Evolutionary conservation across 2,329 filamentous ascomycete species (phyloP), one percentile per base, ranked within the genome.

Genomic region (Penicillium sp.): DNA sequence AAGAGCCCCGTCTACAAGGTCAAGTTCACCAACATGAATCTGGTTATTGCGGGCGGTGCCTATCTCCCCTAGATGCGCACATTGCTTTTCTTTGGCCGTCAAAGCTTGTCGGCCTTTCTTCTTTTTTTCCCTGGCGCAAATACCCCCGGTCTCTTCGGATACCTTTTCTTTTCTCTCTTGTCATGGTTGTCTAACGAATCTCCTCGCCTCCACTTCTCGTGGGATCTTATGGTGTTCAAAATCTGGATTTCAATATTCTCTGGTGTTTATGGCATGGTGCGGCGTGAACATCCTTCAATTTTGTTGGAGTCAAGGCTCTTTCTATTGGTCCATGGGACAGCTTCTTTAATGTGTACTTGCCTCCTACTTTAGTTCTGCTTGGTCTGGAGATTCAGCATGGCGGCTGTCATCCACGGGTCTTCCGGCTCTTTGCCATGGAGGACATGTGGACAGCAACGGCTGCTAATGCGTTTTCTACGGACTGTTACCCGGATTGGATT

Each of bases 1-100:
- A 96, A 96, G 79, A 94, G 90, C 15, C 93, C 94, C 0, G 91
- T 98, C 11, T 91, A 96, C 77, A 95, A 94, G 78, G 93, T 96
- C 55, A 87, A 90, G 71, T 97, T 97, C 70, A 98, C 95, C 3
- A 84, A 92, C 61, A 97, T 96, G 91, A 99, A 99, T 74, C 77
- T 98, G 65, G 89, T 97, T 12, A 82, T 98, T 62, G 92, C 92
- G 22, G 92, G 90, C 49, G 92, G 93, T 42, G 85, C 84, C 39
- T 88, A 87, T 76, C 71, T 88, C 71, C 86, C 86, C 39, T 78
- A 63, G 35, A 55, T 42, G n/a, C 11, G 20, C 31, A n/a, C 5
- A 4, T 51, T 38, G 48, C n/a, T 41, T 50, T 31, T 34, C 37
- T 15, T 14, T 25, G 28, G n/a, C 17, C 22, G 6, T 35, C 22